Percentiles rank a stretch among this genome's conserved stretches.
Conservation (phyloP, 805 yeast genomes). For the Isabelozyma heimii region DNA sequence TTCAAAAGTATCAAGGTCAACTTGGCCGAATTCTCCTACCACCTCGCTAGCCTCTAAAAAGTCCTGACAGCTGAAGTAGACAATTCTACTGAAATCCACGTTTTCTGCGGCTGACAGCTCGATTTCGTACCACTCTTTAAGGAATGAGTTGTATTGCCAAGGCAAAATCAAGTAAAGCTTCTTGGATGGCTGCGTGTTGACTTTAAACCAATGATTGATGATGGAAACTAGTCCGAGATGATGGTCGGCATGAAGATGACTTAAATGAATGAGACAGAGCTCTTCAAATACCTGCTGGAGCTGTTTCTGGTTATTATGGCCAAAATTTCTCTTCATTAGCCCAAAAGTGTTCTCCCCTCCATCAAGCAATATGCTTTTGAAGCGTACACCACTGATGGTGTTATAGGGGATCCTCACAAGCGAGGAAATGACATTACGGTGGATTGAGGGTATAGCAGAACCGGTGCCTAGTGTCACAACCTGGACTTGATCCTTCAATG, state of each 20-base stretch:
- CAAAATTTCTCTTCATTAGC: constrained; percentile 60
- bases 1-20: constrained; percentile 30
- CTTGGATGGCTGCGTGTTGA: constrained; percentile 25
- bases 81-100: constrained; percentile 40
- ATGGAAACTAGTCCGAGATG: constrained; percentile 80
- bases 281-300: constrained; percentile 50
- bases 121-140: constrained; percentile 63
- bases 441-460: constrained; percentile 80
- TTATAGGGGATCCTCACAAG: constrained; percentile 63
- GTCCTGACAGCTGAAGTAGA: constrained; percentile 60
- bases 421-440: constrained; percentile 82
- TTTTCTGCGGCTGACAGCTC: constrained; percentile 29
- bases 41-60: constrained; percentile 34
- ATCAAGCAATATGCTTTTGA: constrained; percentile 64
- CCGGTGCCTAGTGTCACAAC: constrained; percentile 88
- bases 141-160: constrained; percentile 64
- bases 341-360: constrained; percentile 96
- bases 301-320: constrained; percentile 39
- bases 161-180: constrained; percentile 67
- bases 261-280: constrained; percentile 62
- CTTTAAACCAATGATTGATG: constrained; percentile 63
- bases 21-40: constrained; percentile 27
- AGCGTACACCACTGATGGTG: constrained; percentile 10
- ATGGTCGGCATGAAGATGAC: constrained; percentile 97
- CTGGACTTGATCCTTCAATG: constrained; percentile 55